Percentiles rank a stretch among this genome's conserved stretches.
These are phyloP conservation scores for Aspergillus bertholletiae DNA, from an alignment of 495 filamentous ascomycete species.

Conservation along the genomic window DNA sequence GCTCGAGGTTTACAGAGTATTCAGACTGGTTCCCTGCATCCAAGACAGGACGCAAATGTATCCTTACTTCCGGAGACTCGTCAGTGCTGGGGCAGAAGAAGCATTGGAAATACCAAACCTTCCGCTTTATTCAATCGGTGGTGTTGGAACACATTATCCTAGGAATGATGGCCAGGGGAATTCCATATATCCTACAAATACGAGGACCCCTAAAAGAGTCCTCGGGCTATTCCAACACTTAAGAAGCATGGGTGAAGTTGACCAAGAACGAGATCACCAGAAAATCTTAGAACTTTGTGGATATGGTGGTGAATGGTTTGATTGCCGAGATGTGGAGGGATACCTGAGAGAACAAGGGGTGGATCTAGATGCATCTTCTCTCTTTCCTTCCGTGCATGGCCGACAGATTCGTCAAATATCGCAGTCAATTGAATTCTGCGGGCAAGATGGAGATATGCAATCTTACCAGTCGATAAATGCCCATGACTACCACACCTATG, in stretches of 20 bases:
- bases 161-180: constrained; percentile 9
- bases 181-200: constrained; percentile 21
- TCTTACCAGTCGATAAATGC: neutral
- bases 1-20: constrained; percentile 51
- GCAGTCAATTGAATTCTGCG: neutral
- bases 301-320: constrained; percentile 67
- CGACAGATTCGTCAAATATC: neutral
- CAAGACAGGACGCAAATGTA: constrained; percentile 48
- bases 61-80: constrained; percentile 33
- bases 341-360: constrained; percentile 25
- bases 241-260: neutral
- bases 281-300: constrained; percentile 21
- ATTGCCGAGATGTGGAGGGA: constrained; percentile 66
- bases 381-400: constrained; percentile 1
- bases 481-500: neutral
- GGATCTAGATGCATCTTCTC: constrained; percentile 12
- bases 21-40: constrained; percentile 65
- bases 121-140: constrained; percentile 65
- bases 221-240: constrained; percentile 1
- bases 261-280: neutral
- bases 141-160: constrained; percentile 58
- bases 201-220: constrained; percentile 17
- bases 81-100: constrained; percentile 20
- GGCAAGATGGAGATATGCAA: neutral
- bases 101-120: constrained; percentile 51